Evolutionary conservation across 2,329 filamentous ascomycete genomes (phyloP), one percentile per base, ranked within the genome.

Genomic region (Hypomyces perniciosus): DNA sequence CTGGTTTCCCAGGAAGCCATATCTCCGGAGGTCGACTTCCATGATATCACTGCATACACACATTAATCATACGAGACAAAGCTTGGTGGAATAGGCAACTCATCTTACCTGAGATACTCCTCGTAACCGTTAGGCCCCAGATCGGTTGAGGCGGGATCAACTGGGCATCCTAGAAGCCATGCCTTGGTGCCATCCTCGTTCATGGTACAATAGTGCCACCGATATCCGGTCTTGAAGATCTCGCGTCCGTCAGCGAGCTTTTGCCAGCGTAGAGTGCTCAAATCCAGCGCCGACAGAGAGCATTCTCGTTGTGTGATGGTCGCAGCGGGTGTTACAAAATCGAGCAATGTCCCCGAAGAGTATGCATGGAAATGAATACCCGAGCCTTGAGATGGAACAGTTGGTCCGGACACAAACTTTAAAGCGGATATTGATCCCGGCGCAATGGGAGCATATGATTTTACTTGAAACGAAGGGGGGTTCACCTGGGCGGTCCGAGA

Each of bases 191-290:
- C 92, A 61, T 95, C 89, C 54, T 93, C 85, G 64, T 96, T 95
- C 70, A 96, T 87, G 3, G 90, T 95, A 67, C 93, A 97, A 65
- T 99, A 99, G 67, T 97, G 92, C 93, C 93, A 99, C 53, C 92
- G 83, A 67, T 93, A 97, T n/a, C 87, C 89, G 0, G 84, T 76
- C 59, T 88, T 88, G 71, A 96, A 99, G 33, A 99, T 85, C 64
- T 99, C 93, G 45, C 89, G 86, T 4, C 93, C 93, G 62, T 96
- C 92, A 1, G 92, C 93, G 13, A 99, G 77, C 65, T 91, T 95
- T 68, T 96, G 90, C 93, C 93, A 99, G 44, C 91, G 85, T 45
- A 97, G 72, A 0, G 88, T 86, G 52, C 87, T 86, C 8, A 99
- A 75, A 60, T 99, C 93, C 28, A 99, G 73, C 4, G 90, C 88